Evolutionary conservation across 2,329 filamentous ascomycete species (phyloP).

Genomic region (Hypoxylon sp.): DNA sequence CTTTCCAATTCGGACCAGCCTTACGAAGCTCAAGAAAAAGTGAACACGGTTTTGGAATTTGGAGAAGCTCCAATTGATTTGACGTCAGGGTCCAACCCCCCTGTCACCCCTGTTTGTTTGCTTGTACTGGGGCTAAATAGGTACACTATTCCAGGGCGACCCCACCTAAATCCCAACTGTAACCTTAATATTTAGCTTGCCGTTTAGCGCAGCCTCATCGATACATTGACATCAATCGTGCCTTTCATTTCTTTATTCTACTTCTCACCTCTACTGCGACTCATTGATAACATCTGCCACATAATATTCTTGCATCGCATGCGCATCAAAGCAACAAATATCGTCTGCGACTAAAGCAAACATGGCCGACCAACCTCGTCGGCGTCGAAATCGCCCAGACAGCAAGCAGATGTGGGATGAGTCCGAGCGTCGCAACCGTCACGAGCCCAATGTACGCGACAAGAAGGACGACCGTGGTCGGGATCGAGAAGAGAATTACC

Average conservation of each 20-base stretch:
- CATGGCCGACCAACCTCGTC: conserved; percentile 68
- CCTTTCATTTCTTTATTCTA: conserved; percentile 7
- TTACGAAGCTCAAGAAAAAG: conserved; percentile 31
- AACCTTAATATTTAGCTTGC: conserved; percentile 30
- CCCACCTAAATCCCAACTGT: conserved; percentile 38
- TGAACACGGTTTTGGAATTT: conserved; percentile 52
- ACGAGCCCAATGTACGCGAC: conserved; percentile 47
- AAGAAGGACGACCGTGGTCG: conserved; percentile 52
- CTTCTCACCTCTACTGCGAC: background rate
- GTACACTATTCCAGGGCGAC: conserved; percentile 27
- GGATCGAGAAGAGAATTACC: conserved; percentile 50
- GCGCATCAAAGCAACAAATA: background rate
- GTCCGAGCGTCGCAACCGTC: conserved; percentile 59
- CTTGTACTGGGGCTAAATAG: conserved; percentile 9
- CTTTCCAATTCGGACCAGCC: conserved; percentile 25
- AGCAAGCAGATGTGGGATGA: conserved; percentile 75
- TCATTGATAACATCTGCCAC: conserved; percentile 1
- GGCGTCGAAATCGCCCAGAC: conserved; percentile 62
- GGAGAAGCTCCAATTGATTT: conserved; percentile 44
- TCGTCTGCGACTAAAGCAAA: conserved; percentile 18
- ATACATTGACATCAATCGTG: conserved; percentile 6
- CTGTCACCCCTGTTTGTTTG: conserved; percentile 3
- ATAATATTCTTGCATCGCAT: background rate
- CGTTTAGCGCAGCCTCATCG: conserved; percentile 26
- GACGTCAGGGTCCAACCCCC: conserved; percentile 44